Base-by-base conservation (phyloP, 345 rosid species). In the Diplotaxis tenuifolia region DNA sequence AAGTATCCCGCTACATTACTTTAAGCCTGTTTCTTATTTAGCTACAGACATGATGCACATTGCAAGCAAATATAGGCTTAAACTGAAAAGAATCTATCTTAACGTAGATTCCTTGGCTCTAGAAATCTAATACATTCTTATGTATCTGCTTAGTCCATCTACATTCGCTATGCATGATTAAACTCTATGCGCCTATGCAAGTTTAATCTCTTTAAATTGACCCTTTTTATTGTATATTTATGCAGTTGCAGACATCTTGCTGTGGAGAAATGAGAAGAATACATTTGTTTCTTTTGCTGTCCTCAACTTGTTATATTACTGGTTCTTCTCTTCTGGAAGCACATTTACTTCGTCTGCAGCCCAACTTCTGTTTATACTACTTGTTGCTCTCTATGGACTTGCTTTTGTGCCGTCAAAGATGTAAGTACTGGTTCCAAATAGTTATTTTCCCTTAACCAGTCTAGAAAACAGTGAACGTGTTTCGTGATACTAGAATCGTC, bases 231-330 rank as follows among this genome's bases (percentile, higher is more conserved):
- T 42, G 52, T 76, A 36, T 82, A 69, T 69, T 54, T 6, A 22
- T 82, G 84, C 96, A 94, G 98, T 86, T 82, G 90, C 96, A 16
- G 88, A 87, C 59, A 76, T 94, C 78, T 87, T 89, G 67, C 89
- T 94, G 23, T 94, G 98, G 98, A 89, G 95, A 84, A 89, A 94
- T 74, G 89, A 89, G 86, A 94, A 85, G 88, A 79, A 74, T 81
- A 85, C 98, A 68, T 87, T 89, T 54, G 57, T 83, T 5, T 89
- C 75, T 79, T 89, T 91, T 63, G 70, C 89, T 59, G 18, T 73
- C 6, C 76, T 85, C 74, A 81, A 75, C 79, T 16, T 86, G 71
- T 62, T 85, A 70, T 91, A 85, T 67, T 86, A 84, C 82, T 91
- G 96, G 95, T 87, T 88, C 81, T 84, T 88, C 69, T 88, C 90